Percentiles rank a stretch among this genome's conserved stretches.
Conservation (phyloP, 768 basidiomycete species). For the Boletus vinaceobasis region DNA sequence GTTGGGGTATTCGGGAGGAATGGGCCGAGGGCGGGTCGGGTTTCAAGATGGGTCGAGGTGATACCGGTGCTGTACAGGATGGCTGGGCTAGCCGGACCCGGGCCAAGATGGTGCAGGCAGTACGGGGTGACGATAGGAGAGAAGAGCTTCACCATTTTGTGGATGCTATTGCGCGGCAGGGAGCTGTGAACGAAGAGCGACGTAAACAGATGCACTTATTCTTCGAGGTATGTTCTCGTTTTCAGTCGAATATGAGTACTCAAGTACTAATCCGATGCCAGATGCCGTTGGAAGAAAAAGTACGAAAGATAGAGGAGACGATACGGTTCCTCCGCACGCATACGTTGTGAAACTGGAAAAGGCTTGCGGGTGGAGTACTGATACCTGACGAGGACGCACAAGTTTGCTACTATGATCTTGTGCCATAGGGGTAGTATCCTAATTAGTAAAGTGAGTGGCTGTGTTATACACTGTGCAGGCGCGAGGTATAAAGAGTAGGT, state of each 20-base stretch:
- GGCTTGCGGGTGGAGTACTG: not conserved
- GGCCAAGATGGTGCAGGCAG: not conserved
- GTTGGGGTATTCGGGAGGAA: conserved; percentile 19
- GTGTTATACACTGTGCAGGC: conserved; percentile 19
- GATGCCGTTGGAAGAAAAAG: conserved; percentile 56
- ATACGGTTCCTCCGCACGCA: conserved; percentile 38
- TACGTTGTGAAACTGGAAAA: not conserved
- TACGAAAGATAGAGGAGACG: conserved; percentile 48
- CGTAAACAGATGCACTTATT: conserved; percentile 48
- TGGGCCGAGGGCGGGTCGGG: conserved; percentile 9
- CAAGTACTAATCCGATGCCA: conserved; percentile 21
- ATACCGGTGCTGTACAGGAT: not conserved
- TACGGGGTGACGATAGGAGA: not conserved
- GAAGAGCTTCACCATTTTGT: conserved; percentile 38
- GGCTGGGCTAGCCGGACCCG: not conserved
- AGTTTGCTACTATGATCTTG: not conserved
- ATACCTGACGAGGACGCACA: conserved; percentile 3
- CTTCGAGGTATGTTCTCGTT: conserved; percentile 39
- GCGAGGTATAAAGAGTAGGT: not conserved
- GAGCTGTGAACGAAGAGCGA: conserved; percentile 37
- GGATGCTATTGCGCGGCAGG: conserved; percentile 43
- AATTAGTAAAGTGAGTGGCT: not conserved
- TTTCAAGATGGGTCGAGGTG: not conserved
- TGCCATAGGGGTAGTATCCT: not conserved
- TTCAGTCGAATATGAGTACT: not conserved